Evolutionary conservation across 257 asterid genomes (phyloP).

Genomic region (Osmanthus fragrans): DNA sequence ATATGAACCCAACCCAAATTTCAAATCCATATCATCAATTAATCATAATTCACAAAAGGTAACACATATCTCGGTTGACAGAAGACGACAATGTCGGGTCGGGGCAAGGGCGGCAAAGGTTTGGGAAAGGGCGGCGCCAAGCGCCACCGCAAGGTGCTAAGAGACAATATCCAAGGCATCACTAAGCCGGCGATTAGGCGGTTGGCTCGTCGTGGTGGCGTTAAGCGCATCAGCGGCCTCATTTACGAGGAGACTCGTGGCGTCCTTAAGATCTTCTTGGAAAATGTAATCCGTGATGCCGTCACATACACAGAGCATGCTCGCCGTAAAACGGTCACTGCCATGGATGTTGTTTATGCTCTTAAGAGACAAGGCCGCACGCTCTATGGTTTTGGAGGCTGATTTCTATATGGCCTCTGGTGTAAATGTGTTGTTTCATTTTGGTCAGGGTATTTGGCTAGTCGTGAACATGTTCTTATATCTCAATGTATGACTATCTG

Average conservation of each 20-base stretch:
- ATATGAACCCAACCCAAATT: constrained; percentile 11
- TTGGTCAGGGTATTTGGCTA: neutral
- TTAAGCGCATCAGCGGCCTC: constrained; percentile 55
- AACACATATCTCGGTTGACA: neutral
- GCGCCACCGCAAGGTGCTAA: constrained; percentile 54
- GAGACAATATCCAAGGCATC: constrained; percentile 53
- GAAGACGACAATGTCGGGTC: constrained; percentile 41
- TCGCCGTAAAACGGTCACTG: constrained; percentile 53
- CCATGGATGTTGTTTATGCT: constrained; percentile 56
- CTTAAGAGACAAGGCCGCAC: constrained; percentile 56
- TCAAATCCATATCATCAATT: neutral
- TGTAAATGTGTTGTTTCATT: constrained; percentile 18
- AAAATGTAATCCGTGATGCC: constrained; percentile 49
- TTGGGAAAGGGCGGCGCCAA: constrained; percentile 63
- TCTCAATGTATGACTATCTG: neutral
- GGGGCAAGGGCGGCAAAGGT: constrained; percentile 61
- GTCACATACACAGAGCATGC: constrained; percentile 57
- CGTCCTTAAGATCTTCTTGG: constrained; percentile 48
- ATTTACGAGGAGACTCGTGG: constrained; percentile 56
- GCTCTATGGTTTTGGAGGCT: constrained; percentile 49
- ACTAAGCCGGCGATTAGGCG: constrained; percentile 54
- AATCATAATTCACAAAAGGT: neutral
- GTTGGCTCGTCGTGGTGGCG: constrained; percentile 53
- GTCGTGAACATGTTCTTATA: neutral
- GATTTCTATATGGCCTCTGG: neutral